These are phyloP conservation scores for Leucocoprinus sp. DNA, from an alignment of 768 basidiomycete species.

Conservation along the genomic window DNA sequence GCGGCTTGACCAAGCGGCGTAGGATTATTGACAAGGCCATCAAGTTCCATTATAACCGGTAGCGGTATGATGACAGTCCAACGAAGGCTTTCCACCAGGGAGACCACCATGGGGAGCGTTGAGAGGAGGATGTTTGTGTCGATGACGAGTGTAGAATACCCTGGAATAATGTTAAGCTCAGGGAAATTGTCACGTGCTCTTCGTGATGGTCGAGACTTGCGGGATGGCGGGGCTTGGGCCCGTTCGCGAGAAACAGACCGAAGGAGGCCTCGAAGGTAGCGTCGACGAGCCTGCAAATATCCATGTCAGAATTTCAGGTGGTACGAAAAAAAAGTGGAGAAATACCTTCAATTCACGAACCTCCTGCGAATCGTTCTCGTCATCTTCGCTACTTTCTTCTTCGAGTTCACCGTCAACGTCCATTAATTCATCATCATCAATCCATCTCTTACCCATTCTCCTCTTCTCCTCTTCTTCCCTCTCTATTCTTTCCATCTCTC, in stretches of 20 bases:
- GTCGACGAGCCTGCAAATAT: slow-evolving; percentile 53
- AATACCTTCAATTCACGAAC: slow-evolving; percentile 75
- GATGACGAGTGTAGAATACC: slow-evolving; percentile 85
- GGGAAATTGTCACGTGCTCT: slow-evolving; percentile 27
- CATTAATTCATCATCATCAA: slow-evolving; percentile 51
- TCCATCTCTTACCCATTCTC: slow-evolving; percentile 51
- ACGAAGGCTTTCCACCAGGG: slow-evolving; percentile 66
- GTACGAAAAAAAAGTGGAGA: slow-evolving; percentile 10
- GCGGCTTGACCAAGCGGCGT: slow-evolving; percentile 71
- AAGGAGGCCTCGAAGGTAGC: slow-evolving; percentile 66
- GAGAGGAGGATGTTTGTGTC: slow-evolving; percentile 95
- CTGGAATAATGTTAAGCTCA: slow-evolving; percentile 56
- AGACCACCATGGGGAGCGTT: slow-evolving; percentile 62
- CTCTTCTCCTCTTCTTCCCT: slow-evolving; percentile 62
- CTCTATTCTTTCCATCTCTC: slow-evolving; percentile 59
- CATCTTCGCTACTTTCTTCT: slow-evolving; percentile 42
- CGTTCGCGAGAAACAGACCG: slow-evolving; percentile 32
- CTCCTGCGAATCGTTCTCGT: slow-evolving; percentile 63
- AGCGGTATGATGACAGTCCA: slow-evolving; percentile 93
- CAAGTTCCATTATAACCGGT: slow-evolving; percentile 94
- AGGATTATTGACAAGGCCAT: slow-evolving; percentile 67
- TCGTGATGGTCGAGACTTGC: slow-evolving; percentile 20
- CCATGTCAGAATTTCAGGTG: slow-evolving; percentile 10
- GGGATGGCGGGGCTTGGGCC: slow-evolving; percentile 19
- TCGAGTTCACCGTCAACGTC: slow-evolving; percentile 57